Evolutionary conservation across 2,329 filamentous ascomycete genomes (phyloP), one percentile per base, ranked within the genome.

Genomic region (Fusarium algeriense): DNA sequence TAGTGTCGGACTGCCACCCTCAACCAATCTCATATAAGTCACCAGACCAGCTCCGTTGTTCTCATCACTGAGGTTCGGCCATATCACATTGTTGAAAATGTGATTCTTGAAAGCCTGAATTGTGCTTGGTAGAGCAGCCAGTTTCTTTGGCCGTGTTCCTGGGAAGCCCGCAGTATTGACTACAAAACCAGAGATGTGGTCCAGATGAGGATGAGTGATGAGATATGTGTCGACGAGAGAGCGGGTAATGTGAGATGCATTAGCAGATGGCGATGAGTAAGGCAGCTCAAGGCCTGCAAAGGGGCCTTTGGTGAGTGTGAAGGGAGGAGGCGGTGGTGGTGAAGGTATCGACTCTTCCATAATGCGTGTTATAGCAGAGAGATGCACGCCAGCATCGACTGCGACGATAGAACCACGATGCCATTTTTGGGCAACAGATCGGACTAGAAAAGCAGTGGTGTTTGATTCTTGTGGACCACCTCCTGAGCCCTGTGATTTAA

Each of bases 21-120:
- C 95, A 8, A 93, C 91, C 13, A 99, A 85, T 19, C 96, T 89
- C 79, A 94, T 91, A 75, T 97, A 98, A 0, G 94, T 97, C 37
- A 99, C 90, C 32, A 99, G 87, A 0, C 96, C 96, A 7, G 95
- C 95, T 28, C 96, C 96, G 37, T 95, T 94, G 79, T 97, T 96
- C 82, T 99, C 96, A 77, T 99, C 95, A 0, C 94, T 97, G 41
- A 99, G 83, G 74, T 99, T 99, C 0, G 96, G 96, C 96, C 96
- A 99, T 58, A 98, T 97, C 63, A 97, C 85, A 77, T 98, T 97
- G 81, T 99, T 99, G 85, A 99, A 99, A 65, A 99, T 93, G 81
- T 99, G 95, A 1, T 86, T 90, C 80, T 97, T 98, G 81, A 99
- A 91, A 0, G 95, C 95, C 48, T 93, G 88, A 55, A 99, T 95